Percentiles rank a stretch among this genome's conserved stretches.
These are phyloP conservation scores for Chaetoscypha palmicola DNA, from an alignment of 2,329 filamentous ascomycete species.

Conservation along the genomic window DNA sequence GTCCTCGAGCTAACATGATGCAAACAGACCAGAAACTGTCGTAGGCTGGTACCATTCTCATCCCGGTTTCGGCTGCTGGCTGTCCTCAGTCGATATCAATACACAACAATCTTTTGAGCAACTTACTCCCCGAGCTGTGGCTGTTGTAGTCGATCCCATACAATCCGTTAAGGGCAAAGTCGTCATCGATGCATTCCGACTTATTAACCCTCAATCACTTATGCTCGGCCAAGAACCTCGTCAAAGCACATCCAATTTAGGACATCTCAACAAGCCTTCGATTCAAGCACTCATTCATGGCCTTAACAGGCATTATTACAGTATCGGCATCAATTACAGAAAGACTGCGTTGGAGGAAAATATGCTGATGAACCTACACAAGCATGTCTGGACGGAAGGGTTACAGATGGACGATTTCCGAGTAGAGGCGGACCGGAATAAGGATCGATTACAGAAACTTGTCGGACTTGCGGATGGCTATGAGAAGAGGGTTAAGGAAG, in stretches of 20 bases:
- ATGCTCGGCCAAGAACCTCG: slow-evolving; percentile 98
- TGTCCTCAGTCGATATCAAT: slow-evolving; percentile 98
- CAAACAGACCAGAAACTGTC: slow-evolving; percentile 77
- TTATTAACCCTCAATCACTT: slow-evolving; percentile 95
- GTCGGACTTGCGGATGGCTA: slow-evolving; percentile 91
- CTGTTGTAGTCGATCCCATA: slow-evolving; percentile 96
- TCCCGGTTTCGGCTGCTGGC: slow-evolving; percentile 98
- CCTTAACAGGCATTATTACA: slow-evolving; percentile 98
- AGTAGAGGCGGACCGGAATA: slow-evolving; percentile 74
- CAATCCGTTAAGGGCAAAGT: slow-evolving; percentile 99
- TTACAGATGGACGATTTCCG: slow-evolving; percentile 95
- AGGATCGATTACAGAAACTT: slow-evolving; percentile 79
- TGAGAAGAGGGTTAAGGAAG: slow-evolving; percentile 97
- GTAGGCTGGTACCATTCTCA: slow-evolving; percentile 99
- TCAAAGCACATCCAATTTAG: slow-evolving; percentile 95
- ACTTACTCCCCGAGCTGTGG: slow-evolving; percentile 90
- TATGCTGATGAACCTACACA: slow-evolving; percentile 99
- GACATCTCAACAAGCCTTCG: slow-evolving; percentile 98
- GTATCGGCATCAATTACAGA: slow-evolving; percentile 95
- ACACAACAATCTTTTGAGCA: slow-evolving; percentile 99
- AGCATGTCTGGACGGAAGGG: slow-evolving; percentile 98
- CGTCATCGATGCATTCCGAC: slow-evolving; percentile 96
- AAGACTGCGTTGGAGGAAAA: slow-evolving; percentile 98
- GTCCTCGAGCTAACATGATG: slow-evolving; percentile 10
- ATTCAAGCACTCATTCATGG: slow-evolving; percentile 98